Conservation (phyloP, 2,329 filamentous ascomycete genomes). For the Aspergillus niger region DNA sequence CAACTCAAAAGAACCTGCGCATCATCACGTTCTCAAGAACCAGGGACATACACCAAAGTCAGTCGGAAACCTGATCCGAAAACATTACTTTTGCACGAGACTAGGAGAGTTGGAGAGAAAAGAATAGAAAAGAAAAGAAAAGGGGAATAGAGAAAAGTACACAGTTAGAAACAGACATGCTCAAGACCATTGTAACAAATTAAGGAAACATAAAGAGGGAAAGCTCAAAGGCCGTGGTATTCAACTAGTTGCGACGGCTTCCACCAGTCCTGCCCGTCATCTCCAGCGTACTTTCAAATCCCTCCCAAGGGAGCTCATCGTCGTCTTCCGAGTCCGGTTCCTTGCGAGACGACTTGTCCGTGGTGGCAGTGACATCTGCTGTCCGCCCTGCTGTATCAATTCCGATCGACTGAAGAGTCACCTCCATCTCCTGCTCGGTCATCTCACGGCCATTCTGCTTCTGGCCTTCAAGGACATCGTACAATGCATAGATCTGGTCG, state of each 20-base stretch:
- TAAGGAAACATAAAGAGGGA: not conserved
- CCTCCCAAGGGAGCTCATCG: constrained; percentile 48
- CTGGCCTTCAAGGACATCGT: constrained; percentile 81
- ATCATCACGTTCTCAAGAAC: not conserved
- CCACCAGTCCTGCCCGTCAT: constrained; percentile 35
- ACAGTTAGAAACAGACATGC: not conserved
- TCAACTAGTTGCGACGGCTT: constrained; percentile 20
- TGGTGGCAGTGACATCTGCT: constrained; percentile 32
- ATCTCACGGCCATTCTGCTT: constrained; percentile 66
- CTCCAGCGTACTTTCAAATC: constrained; percentile 46
- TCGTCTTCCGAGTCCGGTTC: constrained; percentile 28
- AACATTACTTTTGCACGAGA: not conserved
- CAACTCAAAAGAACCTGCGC: not conserved
- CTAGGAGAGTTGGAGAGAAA: not conserved
- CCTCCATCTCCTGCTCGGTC: constrained; percentile 63
- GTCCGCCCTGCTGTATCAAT: constrained; percentile 30
- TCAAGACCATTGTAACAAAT: not conserved
- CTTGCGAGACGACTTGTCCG: constrained; percentile 30
- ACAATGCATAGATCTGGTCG: constrained; percentile 78
- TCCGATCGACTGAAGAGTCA: constrained; percentile 58
- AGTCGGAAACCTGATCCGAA: constrained; percentile 19
- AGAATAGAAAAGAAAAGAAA: not conserved
- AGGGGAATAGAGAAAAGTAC: not conserved
- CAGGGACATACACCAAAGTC: constrained; percentile 25
- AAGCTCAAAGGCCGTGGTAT: not conserved